Conservation (phyloP, 108 stramenopile genomes). For the Nannochloropsis oceanica region DNA sequence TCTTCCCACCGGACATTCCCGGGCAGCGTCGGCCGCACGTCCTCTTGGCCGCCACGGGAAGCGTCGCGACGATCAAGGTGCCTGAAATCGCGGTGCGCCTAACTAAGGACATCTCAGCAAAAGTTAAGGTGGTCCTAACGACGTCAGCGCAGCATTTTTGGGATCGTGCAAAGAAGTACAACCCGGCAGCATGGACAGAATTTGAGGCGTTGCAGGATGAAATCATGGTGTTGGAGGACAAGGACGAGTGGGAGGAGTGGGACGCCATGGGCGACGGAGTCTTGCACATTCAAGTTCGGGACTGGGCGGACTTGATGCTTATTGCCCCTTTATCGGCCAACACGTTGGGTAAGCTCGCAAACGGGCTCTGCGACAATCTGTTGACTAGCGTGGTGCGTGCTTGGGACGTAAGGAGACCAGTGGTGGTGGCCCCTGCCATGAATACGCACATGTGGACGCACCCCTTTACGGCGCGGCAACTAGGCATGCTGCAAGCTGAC, state of each 20-base stretch:
- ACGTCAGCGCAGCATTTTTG: slow-evolving; percentile 24
- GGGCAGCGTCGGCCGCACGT: background rate
- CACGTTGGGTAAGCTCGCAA: slow-evolving; percentile 23
- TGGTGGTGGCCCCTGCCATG: slow-evolving; percentile 29
- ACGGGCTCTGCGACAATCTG: slow-evolving; percentile 28
- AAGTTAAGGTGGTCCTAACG: slow-evolving; percentile 24
- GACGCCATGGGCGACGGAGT: slow-evolving; percentile 23
- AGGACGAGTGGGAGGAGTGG: slow-evolving; percentile 27
- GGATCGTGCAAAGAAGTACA: slow-evolving; percentile 13
- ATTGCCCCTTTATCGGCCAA: slow-evolving; percentile 27
- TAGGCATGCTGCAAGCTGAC: background rate
- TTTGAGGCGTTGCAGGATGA: slow-evolving; percentile 6
- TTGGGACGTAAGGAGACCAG: slow-evolving; percentile 14
- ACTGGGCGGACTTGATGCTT: slow-evolving; percentile 26
- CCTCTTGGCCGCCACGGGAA: slow-evolving; percentile 15
- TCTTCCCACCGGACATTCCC: background rate
- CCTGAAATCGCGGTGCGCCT: slow-evolving; percentile 14
- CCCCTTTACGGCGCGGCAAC: slow-evolving; percentile 7
- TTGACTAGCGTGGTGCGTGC: slow-evolving; percentile 24
- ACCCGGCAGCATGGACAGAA: background rate
- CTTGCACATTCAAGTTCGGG: slow-evolving; percentile 26
- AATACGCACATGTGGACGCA: slow-evolving; percentile 34
- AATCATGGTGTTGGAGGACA: slow-evolving; percentile 9
- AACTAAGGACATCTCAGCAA: background rate
- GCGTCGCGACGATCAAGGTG: slow-evolving; percentile 19